Percentiles rank a stretch among this genome's conserved stretches.
Evolutionary conservation across 169 alveolate species (phyloP).

Genomic region (Babesia ovis): DNA sequence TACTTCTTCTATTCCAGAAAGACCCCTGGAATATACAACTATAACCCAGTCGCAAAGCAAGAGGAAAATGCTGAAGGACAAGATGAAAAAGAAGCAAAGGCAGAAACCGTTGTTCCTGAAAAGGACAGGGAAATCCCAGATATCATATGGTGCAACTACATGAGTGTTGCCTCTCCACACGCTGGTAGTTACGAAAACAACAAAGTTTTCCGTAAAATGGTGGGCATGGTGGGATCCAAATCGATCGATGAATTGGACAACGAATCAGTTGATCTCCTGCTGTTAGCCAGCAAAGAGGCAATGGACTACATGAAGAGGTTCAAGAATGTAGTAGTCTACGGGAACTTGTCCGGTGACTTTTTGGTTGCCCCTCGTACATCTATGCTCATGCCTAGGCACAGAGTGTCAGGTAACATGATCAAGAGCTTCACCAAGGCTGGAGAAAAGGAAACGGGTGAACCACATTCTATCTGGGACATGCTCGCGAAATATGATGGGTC

Average conservation of each 20-base stretch:
- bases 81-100: neutral
- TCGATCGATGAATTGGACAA: constrained; percentile 72
- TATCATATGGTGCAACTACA: constrained; percentile 67
- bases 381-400: constrained; percentile 67
- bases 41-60: neutral
- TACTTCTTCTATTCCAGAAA: constrained; percentile 46
- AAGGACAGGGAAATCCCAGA: constrained; percentile 3
- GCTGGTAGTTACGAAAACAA: constrained; percentile 75
- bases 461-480: constrained; percentile 35
- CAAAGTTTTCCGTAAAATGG: constrained; percentile 52
- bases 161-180: constrained; percentile 78
- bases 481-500: constrained; percentile 5
- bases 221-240: constrained; percentile 68
- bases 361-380: constrained; percentile 80
- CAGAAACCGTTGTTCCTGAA: neutral
- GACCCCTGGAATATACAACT: constrained; percentile 37
- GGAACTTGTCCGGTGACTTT: constrained; percentile 74
- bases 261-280: constrained; percentile 65
- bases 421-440: constrained; percentile 48
- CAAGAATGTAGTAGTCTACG: constrained; percentile 73
- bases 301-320: constrained; percentile 50
- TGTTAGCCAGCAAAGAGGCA: constrained; percentile 62
- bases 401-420: constrained; percentile 45
- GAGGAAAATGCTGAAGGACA: neutral
- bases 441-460: constrained; percentile 63